These are phyloP conservation scores for Alternaria longipes DNA, from an alignment of 2,329 filamentous ascomycete genomes.

Conservation along the genomic window DNA sequence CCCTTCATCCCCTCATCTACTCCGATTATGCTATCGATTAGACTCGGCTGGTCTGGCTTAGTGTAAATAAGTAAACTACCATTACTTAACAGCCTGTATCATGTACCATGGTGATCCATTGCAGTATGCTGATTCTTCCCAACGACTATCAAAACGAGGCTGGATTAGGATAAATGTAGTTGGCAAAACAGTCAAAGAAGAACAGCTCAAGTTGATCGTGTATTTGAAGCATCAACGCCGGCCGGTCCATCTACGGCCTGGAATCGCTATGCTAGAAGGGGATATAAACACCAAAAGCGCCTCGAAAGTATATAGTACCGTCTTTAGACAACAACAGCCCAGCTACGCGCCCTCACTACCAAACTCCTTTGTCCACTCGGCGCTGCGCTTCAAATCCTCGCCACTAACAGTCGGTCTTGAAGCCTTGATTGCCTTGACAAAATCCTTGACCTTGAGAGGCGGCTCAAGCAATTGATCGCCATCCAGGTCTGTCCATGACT, in stretches of 20 bases:
- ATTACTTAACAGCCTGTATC: neutral
- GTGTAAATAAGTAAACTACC: neutral
- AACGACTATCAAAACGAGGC: neutral
- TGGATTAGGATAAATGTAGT: neutral
- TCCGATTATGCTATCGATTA: slow-evolving; percentile 7
- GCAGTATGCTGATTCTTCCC: neutral
- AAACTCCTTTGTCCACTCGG: slow-evolving; percentile 96
- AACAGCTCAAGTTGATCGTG: neutral
- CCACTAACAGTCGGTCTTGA: slow-evolving; percentile 89
- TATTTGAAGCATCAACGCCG: slow-evolving; percentile 4
- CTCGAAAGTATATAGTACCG: slow-evolving; percentile 15
- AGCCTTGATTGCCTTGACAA: slow-evolving; percentile 88
- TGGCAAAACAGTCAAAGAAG: neutral
- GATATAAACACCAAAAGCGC: slow-evolving; percentile 24
- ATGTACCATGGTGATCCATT: neutral
- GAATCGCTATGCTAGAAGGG: slow-evolving; percentile 19
- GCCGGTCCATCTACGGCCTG: slow-evolving; percentile 6
- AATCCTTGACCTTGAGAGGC: slow-evolving; percentile 86
- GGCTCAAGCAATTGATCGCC: slow-evolving; percentile 87
- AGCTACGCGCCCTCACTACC: slow-evolving; percentile 81
- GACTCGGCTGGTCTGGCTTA: slow-evolving; percentile 2
- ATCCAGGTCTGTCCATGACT: slow-evolving; percentile 90
- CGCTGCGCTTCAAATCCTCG: slow-evolving; percentile 83
- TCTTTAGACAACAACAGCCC: neutral
- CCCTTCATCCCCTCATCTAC: slow-evolving; percentile 4